phyloP scores from a whole-genome alignment of 495 filamentous ascomycete genomes.

The Daldinia vernicosa region DNA sequence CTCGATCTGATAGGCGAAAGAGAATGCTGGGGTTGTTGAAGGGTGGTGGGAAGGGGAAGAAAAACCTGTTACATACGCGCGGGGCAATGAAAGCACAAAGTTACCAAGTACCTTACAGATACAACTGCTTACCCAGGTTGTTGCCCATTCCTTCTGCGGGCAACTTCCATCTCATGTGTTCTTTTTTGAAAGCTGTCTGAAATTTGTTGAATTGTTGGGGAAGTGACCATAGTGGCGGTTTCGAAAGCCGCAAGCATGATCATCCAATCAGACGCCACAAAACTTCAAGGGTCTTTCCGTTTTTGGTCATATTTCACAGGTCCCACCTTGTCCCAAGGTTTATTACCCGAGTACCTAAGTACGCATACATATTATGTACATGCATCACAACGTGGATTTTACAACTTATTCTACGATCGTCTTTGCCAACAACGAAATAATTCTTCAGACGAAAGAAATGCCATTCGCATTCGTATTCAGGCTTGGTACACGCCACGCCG shows the following conservation, averaged over 20 bases:
- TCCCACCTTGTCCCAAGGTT: constrained; percentile 7
- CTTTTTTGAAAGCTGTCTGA: constrained; percentile 38
- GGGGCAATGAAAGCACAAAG: constrained; percentile 10
- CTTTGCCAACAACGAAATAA: constrained; percentile 6
- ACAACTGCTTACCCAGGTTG: not conserved
- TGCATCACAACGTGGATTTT: not conserved
- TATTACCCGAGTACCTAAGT: not conserved
- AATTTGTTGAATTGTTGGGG: constrained; percentile 53
- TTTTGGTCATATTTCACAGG: constrained; percentile 36
- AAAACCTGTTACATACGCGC: constrained; percentile 11
- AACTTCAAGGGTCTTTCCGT: constrained; percentile 39
- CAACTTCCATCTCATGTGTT: constrained; percentile 11
- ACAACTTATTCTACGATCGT: not conserved
- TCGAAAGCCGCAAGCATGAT: constrained; percentile 30
- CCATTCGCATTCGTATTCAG: constrained; percentile 1
- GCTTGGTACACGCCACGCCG: not conserved
- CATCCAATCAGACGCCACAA: constrained; percentile 32
- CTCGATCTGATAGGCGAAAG: constrained; percentile 21
- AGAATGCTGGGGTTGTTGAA: constrained; percentile 22
- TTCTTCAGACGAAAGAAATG: not conserved
- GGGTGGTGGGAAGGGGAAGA: constrained; percentile 8
- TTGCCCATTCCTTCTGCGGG: constrained; percentile 4
- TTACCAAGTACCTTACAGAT: constrained; percentile 27
- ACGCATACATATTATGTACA: not conserved
- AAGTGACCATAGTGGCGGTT: constrained; percentile 38